Percentiles rank a stretch among this genome's conserved stretches.
These are phyloP conservation scores for Teratosphaeria viscida DNA, from an alignment of 2,329 filamentous ascomycete genomes.

Conservation along the genomic window DNA sequence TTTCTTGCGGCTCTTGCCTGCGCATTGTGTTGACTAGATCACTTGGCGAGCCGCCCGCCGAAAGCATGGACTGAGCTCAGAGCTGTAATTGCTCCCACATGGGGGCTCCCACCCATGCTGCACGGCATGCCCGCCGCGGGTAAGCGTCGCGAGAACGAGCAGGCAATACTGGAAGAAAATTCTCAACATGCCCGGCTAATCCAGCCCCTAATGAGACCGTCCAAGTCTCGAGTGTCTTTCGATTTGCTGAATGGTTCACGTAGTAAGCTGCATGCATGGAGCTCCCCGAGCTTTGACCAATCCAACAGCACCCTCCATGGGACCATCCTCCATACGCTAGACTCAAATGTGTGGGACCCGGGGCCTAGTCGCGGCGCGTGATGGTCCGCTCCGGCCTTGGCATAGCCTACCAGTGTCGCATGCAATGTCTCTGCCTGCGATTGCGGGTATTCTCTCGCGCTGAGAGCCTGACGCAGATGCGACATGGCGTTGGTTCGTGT, in stretches of 20 bases:
- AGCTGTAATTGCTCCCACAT: not conserved
- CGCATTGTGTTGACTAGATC: not conserved
- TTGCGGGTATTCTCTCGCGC: not conserved
- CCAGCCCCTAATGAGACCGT: not conserved
- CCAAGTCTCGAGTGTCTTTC: not conserved
- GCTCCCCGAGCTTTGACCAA: not conserved
- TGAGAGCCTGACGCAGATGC: not conserved
- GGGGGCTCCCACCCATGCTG: not conserved
- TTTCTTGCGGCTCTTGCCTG: not conserved
- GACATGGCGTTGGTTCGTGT: not conserved
- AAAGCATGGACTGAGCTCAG: not conserved
- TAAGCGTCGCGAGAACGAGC: not conserved
- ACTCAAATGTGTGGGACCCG: not conserved
- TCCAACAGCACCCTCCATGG: not conserved
- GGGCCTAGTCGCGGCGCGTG: not conserved
- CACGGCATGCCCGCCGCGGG: too few relatives aligned
- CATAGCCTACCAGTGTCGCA: not conserved
- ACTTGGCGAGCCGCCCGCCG: not conserved
- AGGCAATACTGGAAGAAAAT: not conserved
- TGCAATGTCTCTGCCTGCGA: not conserved
- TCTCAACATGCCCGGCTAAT: not conserved
- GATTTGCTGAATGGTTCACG: not conserved
- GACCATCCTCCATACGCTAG: not conserved
- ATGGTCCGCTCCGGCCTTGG: not conserved
- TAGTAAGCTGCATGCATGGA: not conserved